Percentiles rank a stretch among this genome's conserved stretches.
Evolutionary conservation across 192 early-diverging fungal species (phyloP).

Genomic region (Coemansia sp.): DNA sequence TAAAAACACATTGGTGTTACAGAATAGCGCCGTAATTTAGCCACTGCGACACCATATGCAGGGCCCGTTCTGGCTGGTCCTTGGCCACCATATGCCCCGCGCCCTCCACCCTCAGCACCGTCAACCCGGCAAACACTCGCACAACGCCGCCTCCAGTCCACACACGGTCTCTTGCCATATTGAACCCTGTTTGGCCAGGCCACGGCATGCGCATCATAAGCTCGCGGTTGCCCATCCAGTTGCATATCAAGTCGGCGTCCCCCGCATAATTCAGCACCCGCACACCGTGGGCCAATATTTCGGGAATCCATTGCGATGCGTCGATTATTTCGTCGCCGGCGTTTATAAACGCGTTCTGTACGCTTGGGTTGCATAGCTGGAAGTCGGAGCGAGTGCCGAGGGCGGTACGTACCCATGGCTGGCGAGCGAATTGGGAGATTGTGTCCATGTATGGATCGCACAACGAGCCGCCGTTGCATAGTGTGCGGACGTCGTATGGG

Average conservation of each 20-base stretch:
- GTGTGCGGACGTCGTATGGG: slow-evolving; percentile 87
- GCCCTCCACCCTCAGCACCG: slow-evolving; percentile 79
- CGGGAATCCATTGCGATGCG: slow-evolving; percentile 59
- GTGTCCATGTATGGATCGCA: slow-evolving; percentile 78
- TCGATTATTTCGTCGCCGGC: slow-evolving; percentile 84
- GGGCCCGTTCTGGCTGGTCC: slow-evolving; percentile 75
- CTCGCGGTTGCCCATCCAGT: slow-evolving; percentile 79
- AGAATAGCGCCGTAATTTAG: slow-evolving; percentile 16
- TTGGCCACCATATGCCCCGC: slow-evolving; percentile 90
- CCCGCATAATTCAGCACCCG: slow-evolving; percentile 84
- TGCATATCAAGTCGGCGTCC: slow-evolving; percentile 88
- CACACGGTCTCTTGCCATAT: slow-evolving; percentile 62
- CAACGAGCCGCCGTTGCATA: slow-evolving; percentile 73
- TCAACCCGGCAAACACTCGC: slow-evolving; percentile 64
- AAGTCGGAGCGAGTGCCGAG: slow-evolving; percentile 70
- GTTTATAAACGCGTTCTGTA: slow-evolving; percentile 75
- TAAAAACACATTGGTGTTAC: neutral
- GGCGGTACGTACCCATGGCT: slow-evolving; percentile 59
- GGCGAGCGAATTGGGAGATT: slow-evolving; percentile 76
- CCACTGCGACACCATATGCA: slow-evolving; percentile 84
- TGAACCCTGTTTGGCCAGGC: slow-evolving; percentile 69
- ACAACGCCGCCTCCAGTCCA: slow-evolving; percentile 69
- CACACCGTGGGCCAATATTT: slow-evolving; percentile 70
- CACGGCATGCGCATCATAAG: slow-evolving; percentile 81
- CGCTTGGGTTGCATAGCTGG: slow-evolving; percentile 74